Base-by-base conservation (phyloP, 2,329 filamentous ascomycete genomes). In the Escovopsis weberi region DNA sequence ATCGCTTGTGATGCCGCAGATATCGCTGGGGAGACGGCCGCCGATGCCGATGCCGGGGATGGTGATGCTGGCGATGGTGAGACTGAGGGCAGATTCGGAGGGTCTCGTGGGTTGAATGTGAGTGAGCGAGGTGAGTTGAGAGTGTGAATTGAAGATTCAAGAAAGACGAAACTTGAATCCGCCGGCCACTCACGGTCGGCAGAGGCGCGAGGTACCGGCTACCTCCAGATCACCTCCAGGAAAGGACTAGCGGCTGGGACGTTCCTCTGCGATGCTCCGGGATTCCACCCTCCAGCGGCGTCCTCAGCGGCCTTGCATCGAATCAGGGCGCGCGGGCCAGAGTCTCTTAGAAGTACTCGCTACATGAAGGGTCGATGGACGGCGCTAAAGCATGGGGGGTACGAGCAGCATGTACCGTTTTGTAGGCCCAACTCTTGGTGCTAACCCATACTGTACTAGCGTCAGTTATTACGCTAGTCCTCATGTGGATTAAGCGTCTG, bases 121-220 rank as follows among this genome's bases (percentile, higher is more conserved):
- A 46, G 38, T 41, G 40, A 46, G 40, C 30, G 40, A 26, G 5
- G 40, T 23, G 33, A 12, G 40, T 28, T 18, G 32, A 48, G 43
- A 43, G 45, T 45, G 45, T 19, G 46, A 46, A 50, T 45, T 51
- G 49, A 53, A 54, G 52, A 53, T 51, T 51, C 47, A 48, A 51
- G 48, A 50, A 48, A 43, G 48, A 52, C 48, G 50, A 28, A 39
- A 39, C 28, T 11, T 51, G 48, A 50, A 52, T 48, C 50, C 49
- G 47, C 47, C 45, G 45, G 44, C 47, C n/a, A 45, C 46, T 43
- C 40, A 40, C 39, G 41, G 38, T 47, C 45, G 44, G 46, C 43
- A 44, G 37, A 42, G 45, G 46, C 46, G 39, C 44, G 43, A 32
- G 36, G 43, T 39, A 39, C 4, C n/a, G 30, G 6, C 26, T 44